These are phyloP conservation scores for Blastobotrys ciferrii DNA, from an alignment of 1,139 yeast genomes.

Conservation along the genomic window DNA sequence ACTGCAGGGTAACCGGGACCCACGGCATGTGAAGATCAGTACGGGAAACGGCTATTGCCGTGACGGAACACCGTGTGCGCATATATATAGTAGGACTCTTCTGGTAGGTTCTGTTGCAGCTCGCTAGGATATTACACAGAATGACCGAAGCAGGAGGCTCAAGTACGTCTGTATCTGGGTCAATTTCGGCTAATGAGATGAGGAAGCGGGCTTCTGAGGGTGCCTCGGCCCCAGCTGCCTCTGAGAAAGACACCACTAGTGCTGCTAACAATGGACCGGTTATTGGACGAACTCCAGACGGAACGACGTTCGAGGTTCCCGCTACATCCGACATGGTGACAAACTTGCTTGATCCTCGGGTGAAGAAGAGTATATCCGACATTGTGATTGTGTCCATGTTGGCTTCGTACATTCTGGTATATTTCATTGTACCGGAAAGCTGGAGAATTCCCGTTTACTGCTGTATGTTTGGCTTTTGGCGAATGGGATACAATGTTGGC, in stretches of 20 bases:
- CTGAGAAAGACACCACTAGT: background rate
- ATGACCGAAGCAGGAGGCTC: background rate
- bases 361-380: conserved; percentile 69
- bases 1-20: background rate
- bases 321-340: conserved; percentile 85
- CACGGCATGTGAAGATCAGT: conserved; percentile 8
- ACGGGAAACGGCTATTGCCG: conserved; percentile 6
- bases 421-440: conserved; percentile 36
- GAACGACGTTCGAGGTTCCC: conserved; percentile 58
- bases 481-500: conserved; percentile 74
- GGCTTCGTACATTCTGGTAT: conserved; percentile 51
- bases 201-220: background rate
- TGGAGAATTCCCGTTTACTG: conserved; percentile 49
- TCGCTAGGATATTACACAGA: background rate
- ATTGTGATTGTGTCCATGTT: conserved; percentile 54
- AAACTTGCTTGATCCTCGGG: conserved; percentile 73
- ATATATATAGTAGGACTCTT: background rate
- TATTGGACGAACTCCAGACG: conserved; percentile 32
- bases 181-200: background rate
- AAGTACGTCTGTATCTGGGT: background rate
- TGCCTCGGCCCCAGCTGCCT: background rate
- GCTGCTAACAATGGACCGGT: conserved; percentile 7
- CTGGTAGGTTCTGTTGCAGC: background rate
- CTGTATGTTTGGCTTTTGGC: conserved; percentile 68
- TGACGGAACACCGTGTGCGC: background rate